phyloP scores from a whole-genome alignment of 139 green algal genomes.

The Chlamydomonas sp. region DNA sequence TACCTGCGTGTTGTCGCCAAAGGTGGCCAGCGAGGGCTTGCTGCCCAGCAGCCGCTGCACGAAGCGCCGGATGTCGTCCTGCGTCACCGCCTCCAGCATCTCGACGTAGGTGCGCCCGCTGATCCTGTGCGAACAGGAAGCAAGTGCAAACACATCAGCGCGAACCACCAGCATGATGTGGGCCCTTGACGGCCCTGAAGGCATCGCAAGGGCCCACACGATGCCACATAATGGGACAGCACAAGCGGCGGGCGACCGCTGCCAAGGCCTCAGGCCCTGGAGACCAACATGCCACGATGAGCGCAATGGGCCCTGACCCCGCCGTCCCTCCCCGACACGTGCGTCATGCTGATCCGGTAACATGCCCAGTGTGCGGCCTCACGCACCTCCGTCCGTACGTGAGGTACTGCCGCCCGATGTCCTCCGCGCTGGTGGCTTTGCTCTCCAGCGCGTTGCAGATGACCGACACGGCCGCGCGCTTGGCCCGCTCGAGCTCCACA shows the following conservation, averaged over 20 bases:
- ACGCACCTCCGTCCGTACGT: conserved; percentile 84
- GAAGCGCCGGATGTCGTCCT: conserved; percentile 48
- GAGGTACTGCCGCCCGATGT: conserved; percentile 96
- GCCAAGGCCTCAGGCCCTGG: not conserved
- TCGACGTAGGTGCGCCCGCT: conserved; percentile 60
- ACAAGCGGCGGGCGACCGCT: not conserved
- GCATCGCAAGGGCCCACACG: not conserved
- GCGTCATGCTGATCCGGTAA: not conserved
- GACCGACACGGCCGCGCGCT: conserved; percentile 76
- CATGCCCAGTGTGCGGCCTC: not conserved
- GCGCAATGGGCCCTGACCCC: not conserved
- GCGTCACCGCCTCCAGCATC: conserved; percentile 60
- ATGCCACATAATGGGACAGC: not conserved
- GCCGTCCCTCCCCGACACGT: not conserved
- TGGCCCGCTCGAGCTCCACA: conserved; percentile 91
- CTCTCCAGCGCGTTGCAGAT: conserved; percentile 96
- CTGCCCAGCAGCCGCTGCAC: conserved; percentile 48
- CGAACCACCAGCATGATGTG: not conserved
- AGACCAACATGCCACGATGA: not conserved
- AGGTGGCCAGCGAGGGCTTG: conserved; percentile 50
- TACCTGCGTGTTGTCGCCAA: conserved; percentile 48
- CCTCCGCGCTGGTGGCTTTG: conserved; percentile 89
- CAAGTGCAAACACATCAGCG: not conserved
- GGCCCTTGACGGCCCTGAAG: not conserved
- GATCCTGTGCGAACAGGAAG: conserved; percentile 43